Evolutionary conservation across 495 filamentous ascomycete genomes (phyloP).

Genomic region (Friedmanniomyces endolithicus): DNA sequence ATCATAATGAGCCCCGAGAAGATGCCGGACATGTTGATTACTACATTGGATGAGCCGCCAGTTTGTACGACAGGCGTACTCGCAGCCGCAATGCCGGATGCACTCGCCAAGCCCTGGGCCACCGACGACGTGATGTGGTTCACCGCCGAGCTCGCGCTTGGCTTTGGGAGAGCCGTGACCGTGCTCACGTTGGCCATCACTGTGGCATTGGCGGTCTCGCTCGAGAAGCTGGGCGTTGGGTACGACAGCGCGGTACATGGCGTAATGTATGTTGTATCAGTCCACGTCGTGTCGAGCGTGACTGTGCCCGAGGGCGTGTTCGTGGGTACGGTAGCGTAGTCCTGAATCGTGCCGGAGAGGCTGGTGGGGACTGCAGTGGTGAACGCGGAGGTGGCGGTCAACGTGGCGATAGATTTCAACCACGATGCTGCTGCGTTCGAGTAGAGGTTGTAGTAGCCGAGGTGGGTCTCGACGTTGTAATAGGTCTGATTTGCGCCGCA

Average conservation of each 20-base stretch:
- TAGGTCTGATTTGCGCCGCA: conserved; percentile 10
- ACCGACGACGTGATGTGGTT: neutral
- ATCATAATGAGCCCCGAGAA: no score
- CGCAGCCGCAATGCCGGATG: no score
- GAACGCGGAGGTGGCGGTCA: neutral
- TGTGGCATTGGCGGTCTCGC: neutral
- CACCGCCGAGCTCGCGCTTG: neutral
- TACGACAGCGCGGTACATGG: conserved; percentile 2
- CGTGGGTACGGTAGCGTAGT: conserved; percentile 4
- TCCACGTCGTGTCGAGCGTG: conserved; percentile 1
- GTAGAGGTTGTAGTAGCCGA: conserved; percentile 19
- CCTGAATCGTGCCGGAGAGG: conserved; percentile 4
- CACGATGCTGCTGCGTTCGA: conserved; percentile 13
- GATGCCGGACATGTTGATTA: neutral
- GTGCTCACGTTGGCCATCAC: conserved; percentile 1
- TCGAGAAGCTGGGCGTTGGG: neutral
- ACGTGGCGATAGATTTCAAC: conserved; percentile 5
- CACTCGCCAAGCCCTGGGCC: neutral
- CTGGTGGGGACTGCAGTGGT: conserved; percentile 2
- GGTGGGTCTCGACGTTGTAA: neutral
- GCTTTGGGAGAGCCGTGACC: neutral
- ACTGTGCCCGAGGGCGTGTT: conserved; percentile 5
- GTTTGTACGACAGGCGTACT: no score
- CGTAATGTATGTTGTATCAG: neutral
- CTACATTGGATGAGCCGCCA: neutral